Conservation (phyloP, 2,329 filamentous ascomycete species). For the Penicillium sp. region DNA sequence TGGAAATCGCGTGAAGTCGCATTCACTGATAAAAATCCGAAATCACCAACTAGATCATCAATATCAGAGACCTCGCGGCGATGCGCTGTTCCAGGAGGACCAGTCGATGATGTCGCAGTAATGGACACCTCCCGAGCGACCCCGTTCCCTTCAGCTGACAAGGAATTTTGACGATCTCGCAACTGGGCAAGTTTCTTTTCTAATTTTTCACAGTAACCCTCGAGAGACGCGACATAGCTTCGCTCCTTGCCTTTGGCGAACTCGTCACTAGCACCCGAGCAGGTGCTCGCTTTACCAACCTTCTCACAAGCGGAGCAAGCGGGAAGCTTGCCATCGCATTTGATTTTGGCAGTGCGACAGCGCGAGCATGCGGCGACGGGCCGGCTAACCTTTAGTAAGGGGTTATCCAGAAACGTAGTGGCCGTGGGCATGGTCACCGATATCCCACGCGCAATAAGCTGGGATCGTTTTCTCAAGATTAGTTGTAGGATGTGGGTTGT, state of each 20-base stretch:
- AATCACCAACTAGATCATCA: constrained; percentile 88
- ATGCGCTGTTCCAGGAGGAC: constrained; percentile 40
- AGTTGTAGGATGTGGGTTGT: not conserved
- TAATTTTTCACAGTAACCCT: constrained; percentile 83
- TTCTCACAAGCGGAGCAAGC: constrained; percentile 95
- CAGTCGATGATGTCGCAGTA: constrained; percentile 32
- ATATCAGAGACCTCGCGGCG: constrained; percentile 78
- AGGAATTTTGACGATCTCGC: constrained; percentile 31
- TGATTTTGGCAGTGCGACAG: constrained; percentile 91
- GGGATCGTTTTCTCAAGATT: not conserved
- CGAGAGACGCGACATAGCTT: constrained; percentile 95
- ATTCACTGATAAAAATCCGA: constrained; percentile 92
- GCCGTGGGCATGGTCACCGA: constrained; percentile 32
- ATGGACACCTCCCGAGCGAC: constrained; percentile 37
- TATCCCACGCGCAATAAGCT: not conserved
- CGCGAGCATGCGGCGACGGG: constrained; percentile 78
- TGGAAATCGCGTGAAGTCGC: constrained; percentile 93
- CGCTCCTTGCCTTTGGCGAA: constrained; percentile 94
- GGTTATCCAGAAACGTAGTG: constrained; percentile 40
- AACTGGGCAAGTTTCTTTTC: constrained; percentile 68
- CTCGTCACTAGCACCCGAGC: constrained; percentile 92
- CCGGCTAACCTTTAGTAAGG: constrained; percentile 62
- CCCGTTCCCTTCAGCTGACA: constrained; percentile 27
- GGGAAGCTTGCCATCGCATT: constrained; percentile 95
- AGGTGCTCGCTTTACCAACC: constrained; percentile 80